These are phyloP conservation scores for Porcisia hertigi DNA, from an alignment of 208 protist species.

Conservation along the genomic window DNA sequence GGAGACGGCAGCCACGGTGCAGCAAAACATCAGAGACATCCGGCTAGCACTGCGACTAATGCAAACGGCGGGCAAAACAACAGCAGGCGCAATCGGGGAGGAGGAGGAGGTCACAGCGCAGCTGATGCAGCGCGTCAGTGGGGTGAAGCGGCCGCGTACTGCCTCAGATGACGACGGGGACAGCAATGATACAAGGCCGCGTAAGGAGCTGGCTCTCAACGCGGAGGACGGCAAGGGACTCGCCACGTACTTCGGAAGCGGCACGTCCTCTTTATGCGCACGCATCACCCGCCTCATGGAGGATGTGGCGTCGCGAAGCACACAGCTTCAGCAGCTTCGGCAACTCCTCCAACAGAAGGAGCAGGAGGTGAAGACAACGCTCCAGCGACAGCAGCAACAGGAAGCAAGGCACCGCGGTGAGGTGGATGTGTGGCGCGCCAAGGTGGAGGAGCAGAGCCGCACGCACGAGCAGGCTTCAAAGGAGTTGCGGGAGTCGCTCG, in stretches of 20 bases:
- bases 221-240: constrained; percentile 8
- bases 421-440: constrained; percentile 47
- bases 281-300: constrained; percentile 34
- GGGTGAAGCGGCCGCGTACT: constrained; percentile 25
- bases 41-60: constrained; percentile 34
- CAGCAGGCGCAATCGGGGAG: constrained; percentile 1
- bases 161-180: constrained; percentile 14
- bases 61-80: neutral
- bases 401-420: constrained; percentile 43
- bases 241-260: constrained; percentile 17
- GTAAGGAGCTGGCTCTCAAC: constrained; percentile 4
- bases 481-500: constrained; percentile 31
- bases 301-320: constrained; percentile 25
- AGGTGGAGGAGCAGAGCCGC: constrained; percentile 50
- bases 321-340: constrained; percentile 56
- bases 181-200: neutral
- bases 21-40: constrained; percentile 45
- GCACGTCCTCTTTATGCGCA: constrained; percentile 22
- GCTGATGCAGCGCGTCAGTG: constrained; percentile 14
- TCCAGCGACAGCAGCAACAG: constrained; percentile 50
- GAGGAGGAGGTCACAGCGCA: neutral
- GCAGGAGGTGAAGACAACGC: constrained; percentile 43
- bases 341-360: constrained; percentile 64
- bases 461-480: constrained; percentile 43
- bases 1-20: constrained; percentile 41